Evolutionary conservation across 495 filamentous ascomycete species (phyloP).

Genomic region (Talaromyces borbonicus): DNA sequence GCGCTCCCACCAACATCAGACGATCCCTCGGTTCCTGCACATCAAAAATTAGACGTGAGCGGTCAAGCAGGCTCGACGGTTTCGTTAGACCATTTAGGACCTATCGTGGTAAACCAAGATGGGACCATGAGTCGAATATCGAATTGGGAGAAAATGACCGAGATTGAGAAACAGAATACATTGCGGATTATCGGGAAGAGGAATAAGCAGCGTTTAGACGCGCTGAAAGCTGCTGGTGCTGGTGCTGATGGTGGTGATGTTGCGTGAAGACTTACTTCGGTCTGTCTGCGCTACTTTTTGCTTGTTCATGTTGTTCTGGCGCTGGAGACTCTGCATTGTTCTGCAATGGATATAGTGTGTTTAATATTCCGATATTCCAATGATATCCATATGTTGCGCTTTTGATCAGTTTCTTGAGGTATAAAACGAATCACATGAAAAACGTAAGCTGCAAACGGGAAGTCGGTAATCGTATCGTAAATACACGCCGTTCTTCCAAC

Average conservation of each 20-base stretch:
- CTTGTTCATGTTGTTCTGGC: too few relatives aligned
- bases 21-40: neutral
- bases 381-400: too few relatives aligned
- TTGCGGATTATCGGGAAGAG: slow-evolving; percentile 52
- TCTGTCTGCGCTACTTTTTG: too few relatives aligned
- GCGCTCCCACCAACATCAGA: slow-evolving; percentile 1
- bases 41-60: slow-evolving; percentile 36
- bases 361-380: too few relatives aligned
- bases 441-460: neutral
- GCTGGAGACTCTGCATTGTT: neutral
- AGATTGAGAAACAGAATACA: slow-evolving; percentile 50
- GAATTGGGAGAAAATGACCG: slow-evolving; percentile 60
- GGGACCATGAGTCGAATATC: slow-evolving; percentile 53
- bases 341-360: too few relatives aligned
- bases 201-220: slow-evolving; percentile 51
- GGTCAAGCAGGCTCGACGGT: slow-evolving; percentile 32
- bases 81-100: slow-evolving; percentile 49
- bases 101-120: slow-evolving; percentile 59
- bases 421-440: neutral
- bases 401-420: neutral
- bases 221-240: slow-evolving; percentile 30
- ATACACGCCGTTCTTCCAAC: neutral
- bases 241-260: slow-evolving; percentile 7
- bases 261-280: neutral
- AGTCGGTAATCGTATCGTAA: neutral